Percentiles rank a stretch among this genome's conserved stretches.
Conservation (phyloP, 371 early-diverging fungal genomes). For the Nematocida parisii region DNA sequence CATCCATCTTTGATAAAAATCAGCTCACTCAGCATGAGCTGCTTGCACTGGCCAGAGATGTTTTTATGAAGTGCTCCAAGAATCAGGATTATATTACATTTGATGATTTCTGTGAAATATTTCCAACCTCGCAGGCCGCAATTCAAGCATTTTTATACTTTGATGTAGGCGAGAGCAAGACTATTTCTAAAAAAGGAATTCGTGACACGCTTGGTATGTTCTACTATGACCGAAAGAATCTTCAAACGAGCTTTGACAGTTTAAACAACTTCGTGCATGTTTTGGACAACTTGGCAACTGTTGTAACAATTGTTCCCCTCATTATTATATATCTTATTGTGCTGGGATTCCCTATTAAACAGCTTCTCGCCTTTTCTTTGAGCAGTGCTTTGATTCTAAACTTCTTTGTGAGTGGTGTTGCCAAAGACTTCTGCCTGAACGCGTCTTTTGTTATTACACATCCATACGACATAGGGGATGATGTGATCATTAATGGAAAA, state of each 20-base stretch:
- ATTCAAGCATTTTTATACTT: constrained; percentile 68
- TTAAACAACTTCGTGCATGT: constrained; percentile 63
- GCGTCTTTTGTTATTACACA: constrained; percentile 68
- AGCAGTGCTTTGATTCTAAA: constrained; percentile 67
- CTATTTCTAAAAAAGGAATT: constrained; percentile 67
- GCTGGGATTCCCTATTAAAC: constrained; percentile 64
- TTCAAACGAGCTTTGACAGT: constrained; percentile 61
- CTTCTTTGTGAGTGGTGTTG: constrained; percentile 65
- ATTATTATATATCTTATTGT: constrained; percentile 65
- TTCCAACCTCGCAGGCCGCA: constrained; percentile 66
- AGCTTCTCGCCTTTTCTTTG: constrained; percentile 66
- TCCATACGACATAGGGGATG: constrained; percentile 71
- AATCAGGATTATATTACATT: constrained; percentile 57
- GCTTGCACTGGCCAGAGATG: constrained; percentile 66
- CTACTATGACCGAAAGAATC: constrained; percentile 67
- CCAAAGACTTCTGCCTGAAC: constrained; percentile 63
- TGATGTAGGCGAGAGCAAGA: constrained; percentile 59
- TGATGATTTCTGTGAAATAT: constrained; percentile 67
- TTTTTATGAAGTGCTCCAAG: constrained; percentile 62
- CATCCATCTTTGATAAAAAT: constrained; percentile 41
- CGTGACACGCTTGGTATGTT: constrained; percentile 66
- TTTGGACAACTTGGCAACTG: constrained; percentile 53
- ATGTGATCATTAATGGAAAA: constrained; percentile 65
- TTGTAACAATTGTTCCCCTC: constrained; percentile 56
- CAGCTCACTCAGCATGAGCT: constrained; percentile 60